A percentile compares a stretch with the other conserved stretches of the same genome.
Evolutionary conservation across 2,329 filamentous ascomycete species (phyloP).

Genomic region (Didymella segeticola): DNA sequence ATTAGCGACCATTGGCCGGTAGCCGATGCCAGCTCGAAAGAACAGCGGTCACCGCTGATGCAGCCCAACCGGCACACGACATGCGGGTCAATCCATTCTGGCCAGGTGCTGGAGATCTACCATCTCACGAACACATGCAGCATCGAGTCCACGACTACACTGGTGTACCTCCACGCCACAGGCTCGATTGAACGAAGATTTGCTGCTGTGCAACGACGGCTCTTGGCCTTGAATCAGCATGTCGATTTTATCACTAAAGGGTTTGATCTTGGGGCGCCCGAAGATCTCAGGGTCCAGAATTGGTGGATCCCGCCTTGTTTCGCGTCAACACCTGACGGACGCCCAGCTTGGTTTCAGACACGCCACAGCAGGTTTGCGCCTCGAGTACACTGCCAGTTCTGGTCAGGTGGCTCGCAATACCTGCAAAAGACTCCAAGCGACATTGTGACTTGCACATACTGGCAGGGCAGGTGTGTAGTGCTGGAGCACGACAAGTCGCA

Average conservation of each 20-base stretch:
- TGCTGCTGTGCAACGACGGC: background rate
- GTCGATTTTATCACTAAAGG: background rate
- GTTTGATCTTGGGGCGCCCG: background rate
- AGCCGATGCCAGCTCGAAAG: background rate
- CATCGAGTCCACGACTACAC: background rate
- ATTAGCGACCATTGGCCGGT: background rate
- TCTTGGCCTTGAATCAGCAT: background rate
- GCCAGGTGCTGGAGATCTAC: conserved; percentile 1
- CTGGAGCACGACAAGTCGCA: conserved; percentile 1
- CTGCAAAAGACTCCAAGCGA: background rate
- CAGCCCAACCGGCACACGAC: conserved; percentile 12
- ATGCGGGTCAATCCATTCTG: conserved; percentile 1
- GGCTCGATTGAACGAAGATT: background rate
- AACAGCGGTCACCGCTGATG: conserved; percentile 15
- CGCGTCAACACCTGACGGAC: conserved; percentile 4
- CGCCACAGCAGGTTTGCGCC: conserved; percentile 15
- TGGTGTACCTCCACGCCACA: background rate
- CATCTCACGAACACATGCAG: conserved; percentile 2
- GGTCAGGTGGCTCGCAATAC: conserved; percentile 7
- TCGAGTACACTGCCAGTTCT: background rate
- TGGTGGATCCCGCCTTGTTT: conserved; percentile 8
- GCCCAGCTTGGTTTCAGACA: conserved; percentile 15
- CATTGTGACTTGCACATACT: conserved; percentile 1
- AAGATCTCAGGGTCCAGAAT: conserved; percentile 12
- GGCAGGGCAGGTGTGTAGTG: background rate